Percentiles rank a stretch among this genome's conserved stretches.
phyloP scores from a whole-genome alignment of 2,329 filamentous ascomycete genomes.

The Fusarium armeniacum region DNA sequence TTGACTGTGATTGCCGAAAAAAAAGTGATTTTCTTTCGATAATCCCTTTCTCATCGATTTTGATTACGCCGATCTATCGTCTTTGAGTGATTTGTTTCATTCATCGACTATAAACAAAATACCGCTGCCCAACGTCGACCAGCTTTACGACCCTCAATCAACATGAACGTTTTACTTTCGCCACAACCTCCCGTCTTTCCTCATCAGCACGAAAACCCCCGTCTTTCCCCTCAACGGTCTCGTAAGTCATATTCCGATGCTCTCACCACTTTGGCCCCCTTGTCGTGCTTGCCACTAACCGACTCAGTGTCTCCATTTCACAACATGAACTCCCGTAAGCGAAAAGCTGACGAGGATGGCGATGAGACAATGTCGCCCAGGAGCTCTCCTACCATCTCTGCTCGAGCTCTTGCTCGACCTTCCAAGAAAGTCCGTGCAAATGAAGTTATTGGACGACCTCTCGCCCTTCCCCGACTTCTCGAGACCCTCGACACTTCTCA shows the following conservation, averaged over 20 bases:
- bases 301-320: constrained; percentile 62
- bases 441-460: constrained; percentile 73
- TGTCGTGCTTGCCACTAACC: constrained; percentile 42
- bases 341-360: constrained; percentile 84
- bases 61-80: constrained; percentile 14
- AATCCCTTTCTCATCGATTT: constrained; percentile 4
- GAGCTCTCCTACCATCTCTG: constrained; percentile 81
- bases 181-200: constrained; percentile 72
- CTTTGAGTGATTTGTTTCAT: constrained; percentile 31
- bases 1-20: constrained; percentile 10
- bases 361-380: constrained; percentile 93
- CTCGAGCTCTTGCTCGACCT: constrained; percentile 75
- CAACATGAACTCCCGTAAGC: constrained; percentile 75
- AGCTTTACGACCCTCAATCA: constrained; percentile 45
- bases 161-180: constrained; percentile 74
- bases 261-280: constrained; percentile 9
- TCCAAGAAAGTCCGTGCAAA: constrained; percentile 74
- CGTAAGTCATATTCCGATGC: constrained; percentile 60
- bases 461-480: constrained; percentile 78
- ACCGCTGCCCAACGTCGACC: constrained; percentile 20
- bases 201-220: constrained; percentile 69
- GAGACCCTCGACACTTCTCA: constrained; percentile 92
- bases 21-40: constrained; percentile 6
- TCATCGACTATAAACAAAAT: constrained; percentile 25
- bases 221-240: constrained; percentile 68